Percentiles rank a stretch among this genome's conserved stretches.
These are phyloP conservation scores for Chaetomium sp. DNA, from an alignment of 2,329 filamentous ascomycete species.

Conservation along the genomic window DNA sequence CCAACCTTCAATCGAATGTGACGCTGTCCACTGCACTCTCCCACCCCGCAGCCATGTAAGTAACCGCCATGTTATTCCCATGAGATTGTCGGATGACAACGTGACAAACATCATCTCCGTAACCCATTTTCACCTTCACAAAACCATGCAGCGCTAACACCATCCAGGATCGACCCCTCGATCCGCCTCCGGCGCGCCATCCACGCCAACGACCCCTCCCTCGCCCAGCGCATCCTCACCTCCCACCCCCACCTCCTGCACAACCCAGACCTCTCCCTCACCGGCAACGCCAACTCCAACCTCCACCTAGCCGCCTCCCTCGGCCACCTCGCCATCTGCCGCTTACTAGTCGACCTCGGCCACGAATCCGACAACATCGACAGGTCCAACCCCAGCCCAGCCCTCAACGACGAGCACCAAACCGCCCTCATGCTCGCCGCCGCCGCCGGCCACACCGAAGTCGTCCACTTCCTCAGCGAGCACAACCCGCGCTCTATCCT, in stretches of 20 bases:
- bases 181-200: constrained; percentile 78
- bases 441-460: constrained; percentile 60
- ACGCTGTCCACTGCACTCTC: too few species aligned
- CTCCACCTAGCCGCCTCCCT: constrained; percentile 73
- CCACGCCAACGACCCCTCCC: constrained; percentile 61
- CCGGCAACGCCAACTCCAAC: constrained; percentile 70
- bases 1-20: too few species aligned
- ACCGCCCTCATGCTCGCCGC: constrained; percentile 79
- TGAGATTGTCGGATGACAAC: not conserved
- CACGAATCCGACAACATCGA: constrained; percentile 54
- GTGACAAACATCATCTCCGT: not conserved
- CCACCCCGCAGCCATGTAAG: too few species aligned
- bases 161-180: constrained; percentile 64
- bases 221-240: constrained; percentile 70
- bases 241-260: constrained; percentile 65
- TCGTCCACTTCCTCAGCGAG: constrained; percentile 65
- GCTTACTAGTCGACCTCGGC: constrained; percentile 62
- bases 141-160: not conserved
- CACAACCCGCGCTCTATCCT: constrained; percentile 56
- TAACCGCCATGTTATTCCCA: too few species aligned
- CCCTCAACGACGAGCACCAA: constrained; percentile 71
- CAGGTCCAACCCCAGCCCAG: constrained; percentile 40
- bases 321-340: constrained; percentile 62
- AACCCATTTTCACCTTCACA: not conserved
- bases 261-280: constrained; percentile 68